A percentile compares a stretch with the other conserved stretches of the same genome.
phyloP scores from a whole-genome alignment of 208 protist species.

The Crithidia bombi region DNA sequence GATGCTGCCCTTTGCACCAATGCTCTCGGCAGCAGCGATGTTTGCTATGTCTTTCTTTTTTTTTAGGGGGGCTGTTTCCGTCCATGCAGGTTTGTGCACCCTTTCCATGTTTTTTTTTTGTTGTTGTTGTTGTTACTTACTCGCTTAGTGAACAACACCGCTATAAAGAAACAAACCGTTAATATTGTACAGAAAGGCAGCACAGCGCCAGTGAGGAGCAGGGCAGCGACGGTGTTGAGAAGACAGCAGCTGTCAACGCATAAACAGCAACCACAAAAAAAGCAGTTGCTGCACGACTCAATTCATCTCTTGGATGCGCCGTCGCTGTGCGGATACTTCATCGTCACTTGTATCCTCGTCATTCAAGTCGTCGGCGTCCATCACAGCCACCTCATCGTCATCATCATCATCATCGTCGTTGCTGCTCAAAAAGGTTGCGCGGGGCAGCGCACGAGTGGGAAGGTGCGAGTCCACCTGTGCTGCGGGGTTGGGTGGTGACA shows the following conservation, averaged over 20 bases:
- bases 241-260: background rate
- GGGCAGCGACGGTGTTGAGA: background rate
- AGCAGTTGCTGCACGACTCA: constrained; percentile 10
- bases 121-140: too few species aligned
- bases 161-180: background rate
- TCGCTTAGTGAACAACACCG: background rate
- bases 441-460: constrained; percentile 13
- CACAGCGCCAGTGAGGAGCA: too few species aligned
- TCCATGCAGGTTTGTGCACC: too few species aligned
- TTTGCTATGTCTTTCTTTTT: too few species aligned
- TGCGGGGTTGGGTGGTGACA: background rate
- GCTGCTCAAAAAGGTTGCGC: constrained; percentile 1
- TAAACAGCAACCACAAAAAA: background rate
- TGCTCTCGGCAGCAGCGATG: too few species aligned
- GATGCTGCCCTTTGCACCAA: too few species aligned
- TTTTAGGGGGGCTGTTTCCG: too few species aligned
- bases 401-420: constrained; percentile 31
- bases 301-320: constrained; percentile 60
- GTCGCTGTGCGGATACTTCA: constrained; percentile 20
- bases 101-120: too few species aligned
- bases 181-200: too few species aligned
- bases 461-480: background rate
- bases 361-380: constrained; percentile 71
- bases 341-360: constrained; percentile 69
- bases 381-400: constrained; percentile 60